These are phyloP conservation scores for Parmales sp. DNA, from an alignment of 108 stramenopile species.

Conservation along the genomic window DNA sequence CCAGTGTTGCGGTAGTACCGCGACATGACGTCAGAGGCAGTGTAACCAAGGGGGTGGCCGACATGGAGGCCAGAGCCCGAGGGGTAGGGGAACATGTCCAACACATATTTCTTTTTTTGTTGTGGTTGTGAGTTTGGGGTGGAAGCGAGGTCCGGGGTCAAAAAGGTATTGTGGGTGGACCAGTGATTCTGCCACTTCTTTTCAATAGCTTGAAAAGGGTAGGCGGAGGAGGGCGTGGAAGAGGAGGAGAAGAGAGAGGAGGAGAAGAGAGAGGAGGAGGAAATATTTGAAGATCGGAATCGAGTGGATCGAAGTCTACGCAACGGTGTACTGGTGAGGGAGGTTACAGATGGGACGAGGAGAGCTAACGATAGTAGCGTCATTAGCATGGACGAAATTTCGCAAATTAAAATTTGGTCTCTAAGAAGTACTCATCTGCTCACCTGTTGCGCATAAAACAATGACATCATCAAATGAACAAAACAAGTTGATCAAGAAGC, in stretches of 20 bases:
- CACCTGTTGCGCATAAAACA: no score
- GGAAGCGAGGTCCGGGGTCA: slow-evolving; percentile 47
- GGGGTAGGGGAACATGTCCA: slow-evolving; percentile 99
- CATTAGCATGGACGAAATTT: no score
- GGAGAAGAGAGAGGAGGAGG: neutral
- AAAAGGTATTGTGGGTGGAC: slow-evolving; percentile 68
- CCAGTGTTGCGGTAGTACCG: slow-evolving; percentile 93
- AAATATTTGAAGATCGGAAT: no score
- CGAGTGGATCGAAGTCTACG: no score
- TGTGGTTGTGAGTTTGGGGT: slow-evolving; percentile 24
- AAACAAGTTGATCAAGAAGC: no score
- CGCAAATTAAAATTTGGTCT: no score
- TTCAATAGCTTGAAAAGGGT: slow-evolving; percentile 65
- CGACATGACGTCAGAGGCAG: slow-evolving; percentile 93
- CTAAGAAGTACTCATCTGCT: no score
- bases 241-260: neutral
- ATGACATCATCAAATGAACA: no score
- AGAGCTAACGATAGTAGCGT: no score
- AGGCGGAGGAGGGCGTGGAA: slow-evolving; percentile 12
- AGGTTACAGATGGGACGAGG: no score
- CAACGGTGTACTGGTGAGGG: no score
- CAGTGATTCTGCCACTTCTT: slow-evolving; percentile 81
- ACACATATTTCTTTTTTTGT: slow-evolving; percentile 79
- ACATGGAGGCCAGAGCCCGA: slow-evolving; percentile 94
- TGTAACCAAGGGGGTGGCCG: slow-evolving; percentile 94